A percentile compares a stretch with the other conserved stretches of the same genome.
phyloP scores from a whole-genome alignment of 305 asterid genomes.

The Fraxinus greggii region DNA sequence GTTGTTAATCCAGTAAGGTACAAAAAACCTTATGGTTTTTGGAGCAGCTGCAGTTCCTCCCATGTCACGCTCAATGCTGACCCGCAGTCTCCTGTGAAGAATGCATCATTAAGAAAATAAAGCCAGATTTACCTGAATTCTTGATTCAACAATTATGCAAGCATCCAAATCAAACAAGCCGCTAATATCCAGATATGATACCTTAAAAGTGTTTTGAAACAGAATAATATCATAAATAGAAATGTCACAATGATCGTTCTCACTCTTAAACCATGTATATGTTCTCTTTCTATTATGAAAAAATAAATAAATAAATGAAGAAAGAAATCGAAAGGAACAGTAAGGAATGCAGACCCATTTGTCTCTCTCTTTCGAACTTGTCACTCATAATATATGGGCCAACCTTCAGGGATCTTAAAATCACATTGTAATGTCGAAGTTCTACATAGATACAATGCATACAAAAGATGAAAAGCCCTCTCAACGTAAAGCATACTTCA shows the following conservation, averaged over 20 bases:
- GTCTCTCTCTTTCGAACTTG: not conserved
- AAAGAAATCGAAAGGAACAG: not conserved
- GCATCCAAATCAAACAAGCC: not conserved
- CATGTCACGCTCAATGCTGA: slow-evolving; percentile 93
- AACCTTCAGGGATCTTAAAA: not conserved
- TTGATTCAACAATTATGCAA: not conserved
- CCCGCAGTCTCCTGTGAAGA: slow-evolving; percentile 75
- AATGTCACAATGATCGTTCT: not conserved
- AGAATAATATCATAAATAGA: not conserved
- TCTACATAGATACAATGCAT: not conserved
- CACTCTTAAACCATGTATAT: not conserved
- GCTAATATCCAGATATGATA: not conserved
- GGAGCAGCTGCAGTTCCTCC: slow-evolving; percentile 95
- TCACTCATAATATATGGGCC: not conserved
- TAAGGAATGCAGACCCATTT: not conserved
- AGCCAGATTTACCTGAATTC: slow-evolving; percentile 23
- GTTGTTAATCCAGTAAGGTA: slow-evolving; percentile 97
- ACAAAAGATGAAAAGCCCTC: not conserved
- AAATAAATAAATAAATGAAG: not conserved
- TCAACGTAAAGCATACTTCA: not conserved
- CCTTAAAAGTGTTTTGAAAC: not conserved
- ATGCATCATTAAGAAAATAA: slow-evolving; percentile 24
- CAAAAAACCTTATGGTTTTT: slow-evolving; percentile 88
- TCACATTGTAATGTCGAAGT: slow-evolving; percentile 2
- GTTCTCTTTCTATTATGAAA: not conserved